These are phyloP conservation scores for Trypethelium eluteriae DNA, from an alignment of 495 filamentous ascomycete species.

Conservation along the genomic window DNA sequence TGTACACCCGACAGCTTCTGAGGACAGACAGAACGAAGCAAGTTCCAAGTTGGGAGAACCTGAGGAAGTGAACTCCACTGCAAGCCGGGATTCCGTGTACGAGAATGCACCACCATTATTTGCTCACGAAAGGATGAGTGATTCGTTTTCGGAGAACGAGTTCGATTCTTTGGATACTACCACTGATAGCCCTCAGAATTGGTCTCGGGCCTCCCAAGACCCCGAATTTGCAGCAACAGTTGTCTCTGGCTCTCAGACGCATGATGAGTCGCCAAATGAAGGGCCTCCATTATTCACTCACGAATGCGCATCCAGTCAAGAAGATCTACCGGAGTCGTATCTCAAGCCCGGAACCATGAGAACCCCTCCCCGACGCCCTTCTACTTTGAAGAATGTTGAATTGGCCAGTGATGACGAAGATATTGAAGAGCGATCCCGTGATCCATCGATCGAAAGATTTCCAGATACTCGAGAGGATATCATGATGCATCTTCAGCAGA, in stretches of 20 bases:
- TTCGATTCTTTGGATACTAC: background rate
- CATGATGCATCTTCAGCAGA: constrained; percentile 7
- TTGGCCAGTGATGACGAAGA: background rate
- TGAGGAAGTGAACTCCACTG: background rate
- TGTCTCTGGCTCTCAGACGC: background rate
- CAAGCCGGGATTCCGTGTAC: background rate
- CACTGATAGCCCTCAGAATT: background rate
- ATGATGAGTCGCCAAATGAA: background rate
- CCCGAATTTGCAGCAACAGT: background rate
- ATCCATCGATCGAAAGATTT: background rate
- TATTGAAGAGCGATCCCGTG: background rate
- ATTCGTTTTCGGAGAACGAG: background rate
- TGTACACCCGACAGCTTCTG: background rate
- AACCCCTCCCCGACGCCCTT: background rate
- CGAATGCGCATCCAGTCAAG: constrained; percentile 7
- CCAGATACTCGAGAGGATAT: constrained; percentile 6
- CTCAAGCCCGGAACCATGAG: background rate
- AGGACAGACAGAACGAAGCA: background rate
- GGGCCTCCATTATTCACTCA: background rate
- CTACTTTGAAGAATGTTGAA: background rate
- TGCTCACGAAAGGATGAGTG: background rate
- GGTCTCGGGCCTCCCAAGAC: background rate
- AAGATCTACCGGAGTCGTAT: background rate
- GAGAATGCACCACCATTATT: constrained; percentile 4
- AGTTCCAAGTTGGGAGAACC: background rate